A percentile compares a stretch with the other conserved stretches of the same genome.
phyloP scores from a whole-genome alignment of 805 yeast genomes.

The Yarrowia deformans region DNA sequence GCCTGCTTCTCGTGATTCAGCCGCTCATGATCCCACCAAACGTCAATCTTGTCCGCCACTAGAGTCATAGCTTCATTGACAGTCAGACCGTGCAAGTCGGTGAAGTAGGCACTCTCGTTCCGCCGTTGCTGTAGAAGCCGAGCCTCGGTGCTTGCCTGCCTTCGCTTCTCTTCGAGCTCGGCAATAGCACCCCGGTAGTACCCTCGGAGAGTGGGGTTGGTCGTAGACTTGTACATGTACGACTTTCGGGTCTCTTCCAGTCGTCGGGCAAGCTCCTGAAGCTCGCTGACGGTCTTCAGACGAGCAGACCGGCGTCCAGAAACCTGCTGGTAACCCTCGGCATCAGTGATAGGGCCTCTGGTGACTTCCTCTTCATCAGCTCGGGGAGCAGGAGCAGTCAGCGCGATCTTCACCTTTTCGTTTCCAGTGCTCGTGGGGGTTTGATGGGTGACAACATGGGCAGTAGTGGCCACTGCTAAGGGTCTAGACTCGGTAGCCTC shows the following conservation, averaged over 20 bases:
- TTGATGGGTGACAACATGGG: background rate
- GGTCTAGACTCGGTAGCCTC: background rate
- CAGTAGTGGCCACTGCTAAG: background rate
- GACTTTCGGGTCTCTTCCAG: constrained; percentile 19
- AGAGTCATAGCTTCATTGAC: constrained; percentile 32
- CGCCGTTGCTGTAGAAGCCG: constrained; percentile 2
- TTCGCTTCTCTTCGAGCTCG: constrained; percentile 22
- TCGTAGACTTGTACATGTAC: constrained; percentile 14
- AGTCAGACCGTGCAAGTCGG: constrained; percentile 27
- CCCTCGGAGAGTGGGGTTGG: constrained; percentile 17
- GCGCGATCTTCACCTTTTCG: constrained; percentile 8
- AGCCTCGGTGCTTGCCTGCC: constrained; percentile 27
- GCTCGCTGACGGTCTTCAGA: constrained; percentile 18
- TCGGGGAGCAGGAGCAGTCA: constrained; percentile 22
- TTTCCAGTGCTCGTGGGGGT: constrained; percentile 14
- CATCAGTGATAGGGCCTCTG: constrained; percentile 15
- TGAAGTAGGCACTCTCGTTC: constrained; percentile 4
- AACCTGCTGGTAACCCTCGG: constrained; percentile 20
- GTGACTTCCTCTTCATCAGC: constrained; percentile 4
- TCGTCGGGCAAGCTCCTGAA: constrained; percentile 15
- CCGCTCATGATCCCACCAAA: constrained; percentile 14
- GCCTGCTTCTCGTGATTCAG: constrained; percentile 10
- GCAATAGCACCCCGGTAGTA: constrained; percentile 29
- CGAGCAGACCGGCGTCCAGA: constrained; percentile 13
- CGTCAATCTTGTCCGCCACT: background rate